These are phyloP conservation scores for Colletotrichum liaoningense DNA, from an alignment of 2,329 filamentous ascomycete species.

Conservation along the genomic window DNA sequence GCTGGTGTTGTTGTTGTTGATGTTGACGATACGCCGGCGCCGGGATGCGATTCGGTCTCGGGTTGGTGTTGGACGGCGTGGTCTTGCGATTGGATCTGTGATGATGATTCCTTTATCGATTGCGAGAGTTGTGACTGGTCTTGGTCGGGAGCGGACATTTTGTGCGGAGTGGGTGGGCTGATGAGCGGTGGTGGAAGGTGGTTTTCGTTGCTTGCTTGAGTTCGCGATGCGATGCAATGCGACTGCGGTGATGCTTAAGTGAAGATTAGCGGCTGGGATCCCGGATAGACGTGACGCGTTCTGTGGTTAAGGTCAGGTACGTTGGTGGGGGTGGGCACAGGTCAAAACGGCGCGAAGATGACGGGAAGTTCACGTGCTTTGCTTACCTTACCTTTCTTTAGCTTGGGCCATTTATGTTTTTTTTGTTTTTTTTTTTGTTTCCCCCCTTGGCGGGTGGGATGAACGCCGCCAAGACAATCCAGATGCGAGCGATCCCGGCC, in stretches of 20 bases:
- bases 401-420: not conserved
- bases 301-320: not conserved
- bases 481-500: not conserved
- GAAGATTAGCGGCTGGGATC: not conserved
- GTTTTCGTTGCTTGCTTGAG: not conserved
- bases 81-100: not conserved
- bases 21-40: not conserved
- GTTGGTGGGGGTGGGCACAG: not conserved
- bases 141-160: constrained; percentile 1
- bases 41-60: not conserved
- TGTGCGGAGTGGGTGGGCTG: not conserved
- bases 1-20: not conserved
- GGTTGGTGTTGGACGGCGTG: not conserved
- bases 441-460: not conserved
- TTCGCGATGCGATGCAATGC: not conserved
- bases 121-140: not conserved
- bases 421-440: not conserved
- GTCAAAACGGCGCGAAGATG: not conserved
- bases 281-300: not conserved
- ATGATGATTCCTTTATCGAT: not conserved
- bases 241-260: not conserved
- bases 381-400: too few relatives aligned
- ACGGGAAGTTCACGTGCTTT: not conserved
- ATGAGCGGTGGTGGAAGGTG: not conserved
- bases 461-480: not conserved